Evolutionary conservation across 1,284 basidiomycete species (phyloP).

Genomic region (Boletus smithii): DNA sequence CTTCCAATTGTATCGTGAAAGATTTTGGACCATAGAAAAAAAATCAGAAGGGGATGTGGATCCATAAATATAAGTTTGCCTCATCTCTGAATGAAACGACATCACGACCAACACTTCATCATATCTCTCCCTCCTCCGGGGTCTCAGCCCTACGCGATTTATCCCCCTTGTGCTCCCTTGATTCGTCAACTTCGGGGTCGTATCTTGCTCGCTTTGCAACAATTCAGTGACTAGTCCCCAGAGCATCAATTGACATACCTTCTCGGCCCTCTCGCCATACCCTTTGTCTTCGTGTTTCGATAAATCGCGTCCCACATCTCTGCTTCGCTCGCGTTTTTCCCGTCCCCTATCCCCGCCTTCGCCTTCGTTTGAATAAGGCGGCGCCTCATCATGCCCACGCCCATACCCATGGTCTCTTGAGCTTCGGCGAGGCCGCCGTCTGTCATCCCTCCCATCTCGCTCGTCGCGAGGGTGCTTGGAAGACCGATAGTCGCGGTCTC

Average conservation of each 20-base stretch:
- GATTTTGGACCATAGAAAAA: conserved; percentile 4
- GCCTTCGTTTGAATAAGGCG: conserved; percentile 39
- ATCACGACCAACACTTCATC: conserved; percentile 12
- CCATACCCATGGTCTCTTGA: conserved; percentile 33
- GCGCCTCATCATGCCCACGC: conserved; percentile 40
- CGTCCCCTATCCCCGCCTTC: conserved; percentile 27
- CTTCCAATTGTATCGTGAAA: not conserved
- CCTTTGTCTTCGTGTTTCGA: conserved; percentile 37
- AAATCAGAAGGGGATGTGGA: not conserved
- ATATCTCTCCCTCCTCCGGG: conserved; percentile 82
- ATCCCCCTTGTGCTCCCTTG: conserved; percentile 41
- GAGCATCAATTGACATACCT: conserved; percentile 44
- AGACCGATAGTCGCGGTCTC: conserved; percentile 43
- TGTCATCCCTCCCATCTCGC: conserved; percentile 48
- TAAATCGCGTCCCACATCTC: conserved; percentile 41
- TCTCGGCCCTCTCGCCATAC: conserved; percentile 57
- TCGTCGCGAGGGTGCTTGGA: conserved; percentile 45
- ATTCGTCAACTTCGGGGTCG: conserved; percentile 43
- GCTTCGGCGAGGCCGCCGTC: conserved; percentile 34
- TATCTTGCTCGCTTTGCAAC: conserved; percentile 50
- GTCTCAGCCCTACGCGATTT: conserved; percentile 51
- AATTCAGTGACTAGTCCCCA: conserved; percentile 5
- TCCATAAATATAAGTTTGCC: conserved; percentile 6
- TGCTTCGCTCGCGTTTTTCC: conserved; percentile 53
- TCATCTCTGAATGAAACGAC: conserved; percentile 5